These are phyloP conservation scores for Phellinidium pouzarii DNA, from an alignment of 1,284 basidiomycete species.

Conservation along the genomic window DNA sequence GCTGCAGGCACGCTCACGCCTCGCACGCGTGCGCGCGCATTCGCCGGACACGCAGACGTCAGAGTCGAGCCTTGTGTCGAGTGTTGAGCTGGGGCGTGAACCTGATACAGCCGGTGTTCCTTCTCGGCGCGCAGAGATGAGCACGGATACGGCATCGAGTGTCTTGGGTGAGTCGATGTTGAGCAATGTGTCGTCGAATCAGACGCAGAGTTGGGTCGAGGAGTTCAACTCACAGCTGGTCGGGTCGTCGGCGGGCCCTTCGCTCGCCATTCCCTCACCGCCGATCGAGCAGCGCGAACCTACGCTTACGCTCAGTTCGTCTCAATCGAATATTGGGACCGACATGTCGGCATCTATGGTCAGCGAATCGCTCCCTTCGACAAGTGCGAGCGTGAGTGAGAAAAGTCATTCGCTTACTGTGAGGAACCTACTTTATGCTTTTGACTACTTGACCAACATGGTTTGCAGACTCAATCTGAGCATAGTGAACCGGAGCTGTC, in stretches of 20 bases:
- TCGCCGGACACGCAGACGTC: slow-evolving; percentile 21
- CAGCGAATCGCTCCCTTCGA: slow-evolving; percentile 17
- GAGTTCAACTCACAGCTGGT: slow-evolving; percentile 27
- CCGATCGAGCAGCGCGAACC: slow-evolving; percentile 5
- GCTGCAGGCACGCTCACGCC: slow-evolving; percentile 46
- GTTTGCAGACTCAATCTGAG: slow-evolving; percentile 5
- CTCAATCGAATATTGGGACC: slow-evolving; percentile 17
- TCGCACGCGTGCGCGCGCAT: slow-evolving; percentile 12
- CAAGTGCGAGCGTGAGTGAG: slow-evolving; percentile 18
- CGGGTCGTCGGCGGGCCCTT: slow-evolving; percentile 14
- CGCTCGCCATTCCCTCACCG: slow-evolving; percentile 15
- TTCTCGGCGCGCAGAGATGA: slow-evolving; percentile 20
- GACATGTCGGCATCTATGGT: slow-evolving; percentile 35
- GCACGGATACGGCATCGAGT: slow-evolving; percentile 3
- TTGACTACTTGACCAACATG: neutral
- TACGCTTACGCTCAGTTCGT: slow-evolving; percentile 14
- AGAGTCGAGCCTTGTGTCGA: slow-evolving; percentile 39
- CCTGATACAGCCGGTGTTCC: slow-evolving; percentile 43
- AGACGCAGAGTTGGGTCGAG: slow-evolving; percentile 49
- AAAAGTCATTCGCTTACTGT: slow-evolving; percentile 13
- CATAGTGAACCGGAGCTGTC: slow-evolving; percentile 26
- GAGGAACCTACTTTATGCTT: slow-evolving; percentile 2
- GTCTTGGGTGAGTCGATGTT: slow-evolving; percentile 8
- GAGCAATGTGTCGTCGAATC: slow-evolving; percentile 21
- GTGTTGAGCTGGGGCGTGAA: slow-evolving; percentile 36